Percentiles rank a stretch among this genome's conserved stretches.
These are phyloP conservation scores for Teratosphaeriaceae sp. DNA, from an alignment of 2,329 filamentous ascomycete species.

Conservation along the genomic window DNA sequence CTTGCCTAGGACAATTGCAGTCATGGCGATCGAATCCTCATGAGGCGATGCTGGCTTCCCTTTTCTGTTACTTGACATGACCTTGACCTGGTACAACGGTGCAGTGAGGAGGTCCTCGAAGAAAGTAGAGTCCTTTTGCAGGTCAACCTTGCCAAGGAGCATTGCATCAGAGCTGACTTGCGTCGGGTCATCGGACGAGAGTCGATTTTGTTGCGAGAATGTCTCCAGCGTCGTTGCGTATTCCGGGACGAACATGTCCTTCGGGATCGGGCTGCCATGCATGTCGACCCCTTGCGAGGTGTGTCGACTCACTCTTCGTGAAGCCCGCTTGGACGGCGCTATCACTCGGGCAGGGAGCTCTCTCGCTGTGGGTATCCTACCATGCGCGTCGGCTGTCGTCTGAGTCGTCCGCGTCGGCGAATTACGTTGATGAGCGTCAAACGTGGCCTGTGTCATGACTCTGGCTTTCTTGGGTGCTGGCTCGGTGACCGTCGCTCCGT, in stretches of 20 bases:
- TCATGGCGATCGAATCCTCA: constrained; percentile 35
- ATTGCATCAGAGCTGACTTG: background rate
- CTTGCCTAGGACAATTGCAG: constrained; percentile 24
- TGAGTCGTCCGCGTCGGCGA: too few species aligned
- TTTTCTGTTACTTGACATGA: constrained; percentile 37
- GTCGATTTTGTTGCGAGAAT: constrained; percentile 17
- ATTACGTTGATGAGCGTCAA: too few species aligned
- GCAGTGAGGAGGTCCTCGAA: constrained; percentile 1
- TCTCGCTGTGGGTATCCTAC: background rate
- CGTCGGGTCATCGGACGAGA: constrained; percentile 12
- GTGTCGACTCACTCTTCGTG: constrained; percentile 9
- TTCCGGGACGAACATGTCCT: constrained; percentile 16
- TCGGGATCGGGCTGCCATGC: constrained; percentile 25
- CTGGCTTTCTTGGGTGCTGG: background rate
- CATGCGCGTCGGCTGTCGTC: background rate
- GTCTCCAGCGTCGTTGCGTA: constrained; percentile 20
- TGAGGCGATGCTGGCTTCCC: constrained; percentile 35
- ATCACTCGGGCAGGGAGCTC: background rate
- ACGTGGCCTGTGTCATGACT: background rate
- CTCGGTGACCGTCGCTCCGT: background rate
- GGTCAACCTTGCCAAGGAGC: background rate
- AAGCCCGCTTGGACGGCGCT: constrained; percentile 2
- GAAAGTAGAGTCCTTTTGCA: background rate
- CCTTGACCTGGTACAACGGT: constrained; percentile 10
- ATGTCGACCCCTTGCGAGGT: constrained; percentile 22